Evolutionary conservation across 2,329 filamentous ascomycete species (phyloP), one percentile per base, ranked within the genome.

Genomic region (Aureobasidium melanogenum): DNA sequence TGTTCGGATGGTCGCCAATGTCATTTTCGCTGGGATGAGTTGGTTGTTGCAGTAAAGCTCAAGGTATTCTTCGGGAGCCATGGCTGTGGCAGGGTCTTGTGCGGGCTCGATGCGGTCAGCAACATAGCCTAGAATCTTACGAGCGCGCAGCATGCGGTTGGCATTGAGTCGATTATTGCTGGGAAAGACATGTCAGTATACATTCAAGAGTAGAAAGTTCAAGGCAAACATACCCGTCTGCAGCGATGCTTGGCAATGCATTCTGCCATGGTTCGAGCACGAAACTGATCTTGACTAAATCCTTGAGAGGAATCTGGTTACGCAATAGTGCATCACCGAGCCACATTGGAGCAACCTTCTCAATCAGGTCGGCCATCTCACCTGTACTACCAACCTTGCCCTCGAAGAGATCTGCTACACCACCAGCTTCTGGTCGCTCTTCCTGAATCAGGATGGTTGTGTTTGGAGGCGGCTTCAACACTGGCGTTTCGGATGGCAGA

Each of bases 211-310:
- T 61, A 66, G 62, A 47, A 65, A 65, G 70, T 64, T 52, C 66
- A 61, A 43, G 46, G 47, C 12, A 14, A 26, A 73, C 76, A 69
- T 77, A 84, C 81, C 80, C 88, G 70, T 96, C 91, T 4, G 84
- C 83, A 34, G 88, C 84, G 54, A 97, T 88, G 60, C 82, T 82
- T 0, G 91, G 91, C 57, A 97, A 77, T 10, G 52, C 59, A 10
- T 62, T 61, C 68, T 89, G 82, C 76, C 84, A 91, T 0, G 94
- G 92, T 67, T 94, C 85, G 26, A 99, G 80, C 17, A 96, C 83
- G 70, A 99, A 99, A 3, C 90, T 92, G n/a, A 97, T 87, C 79
- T 99, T 99, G 67, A 93, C 84, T 1, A 92, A 86, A n/a, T 97
- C 94, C 77, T 97, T 97, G 63, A 81, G 76, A 0, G 91, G 90